phyloP scores from a whole-genome alignment of 2,329 filamentous ascomycete genomes.

The Penicillium sp. region DNA sequence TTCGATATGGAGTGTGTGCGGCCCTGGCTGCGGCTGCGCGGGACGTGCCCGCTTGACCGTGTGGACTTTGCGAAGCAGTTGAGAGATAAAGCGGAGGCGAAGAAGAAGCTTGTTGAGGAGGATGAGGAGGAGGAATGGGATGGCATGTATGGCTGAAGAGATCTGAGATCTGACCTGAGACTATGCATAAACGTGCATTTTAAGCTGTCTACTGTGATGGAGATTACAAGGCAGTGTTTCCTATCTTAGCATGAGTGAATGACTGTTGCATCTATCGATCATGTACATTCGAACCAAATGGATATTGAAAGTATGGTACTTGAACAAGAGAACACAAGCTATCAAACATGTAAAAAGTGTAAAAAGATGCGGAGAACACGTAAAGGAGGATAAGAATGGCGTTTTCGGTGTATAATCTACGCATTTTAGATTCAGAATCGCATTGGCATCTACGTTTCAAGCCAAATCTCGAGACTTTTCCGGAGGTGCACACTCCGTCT shows the following conservation, averaged over 20 bases:
- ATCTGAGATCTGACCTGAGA: conserved; percentile 1
- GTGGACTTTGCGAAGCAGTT: conserved; percentile 58
- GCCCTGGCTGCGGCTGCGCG: conserved; percentile 64
- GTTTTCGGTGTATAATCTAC: background rate
- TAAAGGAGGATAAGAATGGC: background rate
- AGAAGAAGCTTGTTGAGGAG: conserved; percentile 42
- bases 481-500: background rate
- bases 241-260: conserved; percentile 5
- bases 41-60: conserved; percentile 64
- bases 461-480: background rate
- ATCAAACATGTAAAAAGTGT: background rate
- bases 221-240: background rate
- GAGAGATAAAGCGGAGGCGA: conserved; percentile 53
- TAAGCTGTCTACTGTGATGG: background rate
- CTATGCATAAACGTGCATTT: conserved; percentile 4
- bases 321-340: background rate
- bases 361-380: background rate
- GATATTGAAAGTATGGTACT: background rate
- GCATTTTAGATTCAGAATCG: background rate
- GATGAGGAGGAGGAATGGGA: conserved; percentile 51
- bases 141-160: conserved; percentile 46
- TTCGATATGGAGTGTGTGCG: conserved; percentile 66
- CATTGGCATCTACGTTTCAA: background rate
- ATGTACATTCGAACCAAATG: background rate
- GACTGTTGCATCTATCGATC: background rate